These are phyloP conservation scores for Trapa incisa DNA, from an alignment of 345 rosid species.

Conservation along the genomic window DNA sequence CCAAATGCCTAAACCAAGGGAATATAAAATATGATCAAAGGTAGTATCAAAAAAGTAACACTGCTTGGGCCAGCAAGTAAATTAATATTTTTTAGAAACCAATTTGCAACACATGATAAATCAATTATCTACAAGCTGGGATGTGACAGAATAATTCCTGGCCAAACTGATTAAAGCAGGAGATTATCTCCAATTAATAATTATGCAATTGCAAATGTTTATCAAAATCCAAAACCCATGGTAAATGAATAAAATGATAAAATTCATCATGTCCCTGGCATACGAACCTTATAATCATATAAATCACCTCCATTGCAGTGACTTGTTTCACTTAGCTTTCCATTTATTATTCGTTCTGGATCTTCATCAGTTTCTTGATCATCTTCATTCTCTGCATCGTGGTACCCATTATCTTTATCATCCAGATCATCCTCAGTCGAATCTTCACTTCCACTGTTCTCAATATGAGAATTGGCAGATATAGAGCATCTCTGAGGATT, in stretches of 20 bases:
- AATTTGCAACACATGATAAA: background rate
- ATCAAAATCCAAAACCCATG: background rate
- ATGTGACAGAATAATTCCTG: background rate
- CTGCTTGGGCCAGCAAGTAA: background rate
- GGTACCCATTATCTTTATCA: slow-evolving; percentile 55
- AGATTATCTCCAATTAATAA: background rate
- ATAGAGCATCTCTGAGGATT: slow-evolving; percentile 88
- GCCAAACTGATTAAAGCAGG: background rate
- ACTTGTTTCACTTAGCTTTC: slow-evolving; percentile 91
- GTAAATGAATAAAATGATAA: background rate
- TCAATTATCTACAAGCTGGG: too few relatives aligned
- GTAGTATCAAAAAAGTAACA: background rate
- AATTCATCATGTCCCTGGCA: slow-evolving; percentile 4
- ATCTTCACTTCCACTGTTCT: slow-evolving; percentile 81
- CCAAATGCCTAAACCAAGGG: slow-evolving; percentile 53
- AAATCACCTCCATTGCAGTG: slow-evolving; percentile 74
- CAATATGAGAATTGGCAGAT: slow-evolving; percentile 79
- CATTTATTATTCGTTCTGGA: slow-evolving; percentile 58
- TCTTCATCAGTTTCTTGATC: slow-evolving; percentile 77
- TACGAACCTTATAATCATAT: slow-evolving; percentile 73
- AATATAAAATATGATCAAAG: background rate
- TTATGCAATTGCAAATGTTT: background rate
- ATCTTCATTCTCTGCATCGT: slow-evolving; percentile 81
- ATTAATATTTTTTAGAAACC: background rate
- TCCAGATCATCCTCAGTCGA: slow-evolving; percentile 81